Evolutionary conservation across 1,284 basidiomycete species (phyloP), one percentile per base, ranked within the genome.

Genomic region (Vanrija humicola): DNA sequence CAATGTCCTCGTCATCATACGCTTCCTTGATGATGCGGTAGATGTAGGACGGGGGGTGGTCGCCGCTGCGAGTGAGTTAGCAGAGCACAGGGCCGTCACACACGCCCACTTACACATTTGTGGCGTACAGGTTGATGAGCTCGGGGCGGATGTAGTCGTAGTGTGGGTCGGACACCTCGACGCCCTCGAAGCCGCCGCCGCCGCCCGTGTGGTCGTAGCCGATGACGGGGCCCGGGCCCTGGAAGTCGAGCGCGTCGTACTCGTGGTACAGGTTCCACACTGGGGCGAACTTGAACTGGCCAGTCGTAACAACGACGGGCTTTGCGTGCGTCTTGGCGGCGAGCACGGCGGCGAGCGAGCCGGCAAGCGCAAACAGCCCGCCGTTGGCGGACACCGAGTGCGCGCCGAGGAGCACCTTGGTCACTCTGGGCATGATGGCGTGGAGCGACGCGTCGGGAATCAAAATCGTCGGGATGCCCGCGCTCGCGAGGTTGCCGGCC

Each of bases 381-480:
- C 95, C 95, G 71, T 98, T 96, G 29, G 95, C 94, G 43, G 96
- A 85, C 62, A 98, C 89, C 9, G 89, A 86, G 73, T 97, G 95
- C 8, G 93, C 89, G 46, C 91, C 91, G 48, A 97, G 82, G 59
- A 97, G 86, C 62, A 98, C 88, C 78, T 98, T 98, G 77, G 93
- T 96, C 51, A 97, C 90, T 59, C 95, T 86, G 4, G 95, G 95
- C 86, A 98, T 91, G 63, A 98, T 83, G 14, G 92, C 91, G 73
- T 90, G 96, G 72, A 98, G 87, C 40, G 90, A 90, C 16, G 89
- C 90, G 76, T 98, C 95, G 40, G 95, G 94, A 45, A 98, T 87
- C 50, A 98, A 87, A 71, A 98, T 88, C 18, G 92, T 94, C 12
- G 90, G 91, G 63, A 98, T 92, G 53, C 89, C 87, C 21, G 84